These are phyloP conservation scores for Thamnidium elegans DNA, from an alignment of 192 early-diverging fungal genomes.

Conservation along the genomic window DNA sequence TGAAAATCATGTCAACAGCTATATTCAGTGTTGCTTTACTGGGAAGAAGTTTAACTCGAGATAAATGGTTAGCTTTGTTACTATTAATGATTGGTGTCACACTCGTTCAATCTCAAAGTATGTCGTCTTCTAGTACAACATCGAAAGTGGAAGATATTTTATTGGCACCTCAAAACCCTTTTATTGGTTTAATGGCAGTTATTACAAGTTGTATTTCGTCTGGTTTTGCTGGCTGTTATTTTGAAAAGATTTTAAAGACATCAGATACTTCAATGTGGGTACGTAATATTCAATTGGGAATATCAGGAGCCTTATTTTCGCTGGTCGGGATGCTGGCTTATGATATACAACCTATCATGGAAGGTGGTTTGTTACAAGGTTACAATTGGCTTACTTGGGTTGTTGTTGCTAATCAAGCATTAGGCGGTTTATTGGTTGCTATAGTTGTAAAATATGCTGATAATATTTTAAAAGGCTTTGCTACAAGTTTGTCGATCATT, in stretches of 20 bases:
- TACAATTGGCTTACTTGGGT: conserved; percentile 70
- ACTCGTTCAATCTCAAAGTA: conserved; percentile 70
- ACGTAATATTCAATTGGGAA: conserved; percentile 75
- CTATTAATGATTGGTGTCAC: conserved; percentile 79
- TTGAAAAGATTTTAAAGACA: conserved; percentile 86
- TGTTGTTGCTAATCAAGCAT: conserved; percentile 75
- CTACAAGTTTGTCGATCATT: conserved; percentile 84
- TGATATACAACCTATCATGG: conserved; percentile 53
- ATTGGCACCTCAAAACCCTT: conserved; percentile 40
- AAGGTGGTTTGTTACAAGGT: conserved; percentile 75
- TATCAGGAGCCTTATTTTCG: conserved; percentile 60
- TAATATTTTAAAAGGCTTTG: conserved; percentile 91
- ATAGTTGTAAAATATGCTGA: conserved; percentile 89
- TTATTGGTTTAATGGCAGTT: conserved; percentile 69
- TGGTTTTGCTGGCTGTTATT: conserved; percentile 85
- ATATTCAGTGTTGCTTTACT: conserved; percentile 77
- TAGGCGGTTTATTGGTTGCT: conserved; percentile 85
- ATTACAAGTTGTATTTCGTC: conserved; percentile 73
- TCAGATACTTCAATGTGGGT: conserved; percentile 76
- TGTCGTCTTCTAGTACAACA: conserved; percentile 2
- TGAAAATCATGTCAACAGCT: conserved; percentile 89
- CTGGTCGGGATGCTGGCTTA: conserved; percentile 64
- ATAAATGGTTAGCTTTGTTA: conserved; percentile 73
- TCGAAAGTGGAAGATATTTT: background rate
- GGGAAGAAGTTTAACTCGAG: conserved; percentile 51